Evolutionary conservation across 1,284 basidiomycete genomes (phyloP).

Genomic region (Leucocoprinus gongylophorus): DNA sequence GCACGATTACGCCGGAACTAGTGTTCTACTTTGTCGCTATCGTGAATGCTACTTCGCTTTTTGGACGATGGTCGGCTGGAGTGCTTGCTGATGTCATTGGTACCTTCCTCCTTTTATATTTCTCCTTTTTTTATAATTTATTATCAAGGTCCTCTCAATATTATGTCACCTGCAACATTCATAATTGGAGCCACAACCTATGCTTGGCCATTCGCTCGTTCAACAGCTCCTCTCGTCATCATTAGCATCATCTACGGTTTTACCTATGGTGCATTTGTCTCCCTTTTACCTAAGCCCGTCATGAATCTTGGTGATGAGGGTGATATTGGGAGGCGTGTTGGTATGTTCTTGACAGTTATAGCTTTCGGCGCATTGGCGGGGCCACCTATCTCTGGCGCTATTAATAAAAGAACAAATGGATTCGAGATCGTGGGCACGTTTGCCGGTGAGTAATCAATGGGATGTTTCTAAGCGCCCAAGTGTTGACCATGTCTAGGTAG

Average conservation of each 20-base stretch:
- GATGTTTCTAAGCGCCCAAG: too few relatives aligned
- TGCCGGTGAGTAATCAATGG: constrained; percentile 36
- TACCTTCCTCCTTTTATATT: constrained; percentile 10
- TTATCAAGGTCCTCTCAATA: constrained; percentile 42
- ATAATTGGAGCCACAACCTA: constrained; percentile 46
- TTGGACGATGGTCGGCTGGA: constrained; percentile 37
- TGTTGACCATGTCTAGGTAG: not conserved
- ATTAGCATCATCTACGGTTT: constrained; percentile 48
- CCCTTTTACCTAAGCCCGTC: constrained; percentile 48
- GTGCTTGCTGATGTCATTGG: constrained; percentile 34
- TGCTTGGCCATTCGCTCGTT: constrained; percentile 49
- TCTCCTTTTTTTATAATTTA: not conserved
- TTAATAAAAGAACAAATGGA: constrained; percentile 41
- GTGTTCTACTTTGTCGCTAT: constrained; percentile 43
- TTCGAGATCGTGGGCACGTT: constrained; percentile 52
- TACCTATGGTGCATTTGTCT: constrained; percentile 47
- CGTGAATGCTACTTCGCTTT: constrained; percentile 37
- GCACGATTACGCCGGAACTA: constrained; percentile 30
- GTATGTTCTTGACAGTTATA: constrained; percentile 49
- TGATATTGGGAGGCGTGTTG: constrained; percentile 59
- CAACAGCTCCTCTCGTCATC: constrained; percentile 34
- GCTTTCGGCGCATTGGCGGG: constrained; percentile 42
- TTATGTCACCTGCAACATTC: constrained; percentile 47
- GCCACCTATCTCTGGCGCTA: constrained; percentile 59
- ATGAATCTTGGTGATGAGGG: constrained; percentile 50